Evolutionary conservation across 257 asterid species (phyloP), one percentile per base, ranked within the genome.

Genomic region (Capsicum chinense): DNA sequence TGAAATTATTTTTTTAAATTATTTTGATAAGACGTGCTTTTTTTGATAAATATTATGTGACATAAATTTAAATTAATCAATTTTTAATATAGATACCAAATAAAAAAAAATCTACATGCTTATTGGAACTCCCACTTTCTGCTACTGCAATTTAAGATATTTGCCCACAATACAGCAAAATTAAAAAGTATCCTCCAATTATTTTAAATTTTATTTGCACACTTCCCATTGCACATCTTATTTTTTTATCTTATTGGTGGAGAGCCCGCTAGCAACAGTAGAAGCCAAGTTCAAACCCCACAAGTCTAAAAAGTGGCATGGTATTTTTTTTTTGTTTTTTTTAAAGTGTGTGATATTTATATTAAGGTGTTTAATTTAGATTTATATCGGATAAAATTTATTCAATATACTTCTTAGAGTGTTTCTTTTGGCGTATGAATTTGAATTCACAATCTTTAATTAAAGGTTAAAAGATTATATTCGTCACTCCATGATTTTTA

Each of bases 51-150:
- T 39, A 39, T 39, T 39, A 39, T 39, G 44, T 4, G 5, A 2
- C 5, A 39, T 4, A 39, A 39, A 39, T 39, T 4, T 39, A 39
- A 39, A 39, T 39, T 3, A 39, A 39, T 39, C 2, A 4, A 39
- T 3, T 4, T 39, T 4, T 0, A 39, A 39, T 39, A 39, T 4
- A 39, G 0, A 39, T 39, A 39, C 5, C 44, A 0, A 39, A 39
- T 39, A 39, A 39, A 4, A 39, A 39, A 2, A 39, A 56, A 56
- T 60, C 66, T 57, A 19, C 79, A 79, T 85, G 88, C 83, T 74
- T 85, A 85, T 85, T 74, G 88, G 88, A 80, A 85, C 60, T 82
- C 83, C 85, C 83, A 82, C 88, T 73, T 16, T 50, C n/a, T 70
- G 19, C 10, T 64, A 54, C 79, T 62, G 44, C 59, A 7, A 59